phyloP scores from a whole-genome alignment of 2,329 filamentous ascomycete species.

The Fusarium tjaetaba region DNA sequence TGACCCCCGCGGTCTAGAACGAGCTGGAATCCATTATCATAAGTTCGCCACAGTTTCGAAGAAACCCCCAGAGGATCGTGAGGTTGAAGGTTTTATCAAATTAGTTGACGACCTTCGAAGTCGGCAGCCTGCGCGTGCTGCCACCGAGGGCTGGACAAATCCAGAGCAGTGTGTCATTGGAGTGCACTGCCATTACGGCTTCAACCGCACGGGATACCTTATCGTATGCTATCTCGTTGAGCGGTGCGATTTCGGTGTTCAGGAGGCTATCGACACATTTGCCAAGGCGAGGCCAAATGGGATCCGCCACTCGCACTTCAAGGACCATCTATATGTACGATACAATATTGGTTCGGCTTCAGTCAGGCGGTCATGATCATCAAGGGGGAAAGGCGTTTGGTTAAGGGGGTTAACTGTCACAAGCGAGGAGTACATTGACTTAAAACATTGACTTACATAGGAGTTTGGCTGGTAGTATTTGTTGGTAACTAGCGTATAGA shows the following conservation, averaged over 20 bases:
- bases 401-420: not conserved
- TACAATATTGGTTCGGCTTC: constrained; percentile 60
- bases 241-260: constrained; percentile 74
- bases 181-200: constrained; percentile 96
- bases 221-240: constrained; percentile 93
- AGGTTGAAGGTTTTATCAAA: constrained; percentile 64
- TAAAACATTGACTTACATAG: not conserved
- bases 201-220: constrained; percentile 93
- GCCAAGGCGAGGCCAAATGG: constrained; percentile 77
- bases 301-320: constrained; percentile 89
- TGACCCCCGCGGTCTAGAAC: constrained; percentile 76
- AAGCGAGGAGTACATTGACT: not conserved
- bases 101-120: constrained; percentile 69
- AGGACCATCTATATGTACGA: constrained; percentile 83
- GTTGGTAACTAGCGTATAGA: not conserved
- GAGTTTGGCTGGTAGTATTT: constrained; percentile 2
- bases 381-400: not conserved
- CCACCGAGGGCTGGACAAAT: constrained; percentile 53
- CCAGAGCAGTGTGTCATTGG: constrained; percentile 67
- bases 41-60: constrained; percentile 95
- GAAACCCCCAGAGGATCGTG: constrained; percentile 73
- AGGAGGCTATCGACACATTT: constrained; percentile 84
- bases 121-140: constrained; percentile 55
- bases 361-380: not conserved
- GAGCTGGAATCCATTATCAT: constrained; percentile 75